Evolutionary conservation across 352 stramenopile genomes (phyloP).

Genomic region (Pythium insidiosum): DNA sequence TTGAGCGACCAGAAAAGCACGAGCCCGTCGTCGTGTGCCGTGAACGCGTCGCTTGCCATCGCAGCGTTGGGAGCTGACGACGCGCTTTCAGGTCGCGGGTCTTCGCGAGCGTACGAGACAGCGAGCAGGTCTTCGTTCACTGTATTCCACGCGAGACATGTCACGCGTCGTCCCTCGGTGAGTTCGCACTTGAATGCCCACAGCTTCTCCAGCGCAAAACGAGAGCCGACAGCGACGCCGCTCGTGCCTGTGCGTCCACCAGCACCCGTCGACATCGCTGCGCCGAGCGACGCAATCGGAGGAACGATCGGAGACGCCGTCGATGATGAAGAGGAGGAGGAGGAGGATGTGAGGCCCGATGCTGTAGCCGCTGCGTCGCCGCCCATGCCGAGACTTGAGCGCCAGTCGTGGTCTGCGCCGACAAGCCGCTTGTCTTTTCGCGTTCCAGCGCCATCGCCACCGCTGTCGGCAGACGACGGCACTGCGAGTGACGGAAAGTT

Average conservation of each 20-base stretch:
- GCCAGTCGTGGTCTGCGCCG: slow-evolving; percentile 10
- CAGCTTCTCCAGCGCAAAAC: slow-evolving; percentile 63
- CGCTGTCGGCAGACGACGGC: not conserved
- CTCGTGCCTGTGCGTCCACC: slow-evolving; percentile 8
- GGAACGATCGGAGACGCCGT: slow-evolving; percentile 3
- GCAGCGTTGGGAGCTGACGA: slow-evolving; percentile 1
- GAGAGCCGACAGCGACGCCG: no score
- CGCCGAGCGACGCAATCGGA: slow-evolving; percentile 1
- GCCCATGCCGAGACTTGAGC: slow-evolving; percentile 6
- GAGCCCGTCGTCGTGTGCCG: slow-evolving; percentile 26
- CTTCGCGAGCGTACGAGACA: slow-evolving; percentile 68
- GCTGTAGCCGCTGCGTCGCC: not conserved
- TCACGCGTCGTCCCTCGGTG: slow-evolving; percentile 46
- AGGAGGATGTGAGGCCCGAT: not conserved
- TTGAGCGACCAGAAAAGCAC: slow-evolving; percentile 93
- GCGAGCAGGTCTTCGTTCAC: slow-evolving; percentile 87
- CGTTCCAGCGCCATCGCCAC: not conserved
- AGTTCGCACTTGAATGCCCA: slow-evolving; percentile 71
- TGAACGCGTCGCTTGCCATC: not conserved
- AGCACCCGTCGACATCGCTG: not conserved
- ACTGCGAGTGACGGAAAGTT: slow-evolving; percentile 46
- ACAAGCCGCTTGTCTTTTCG: not conserved
- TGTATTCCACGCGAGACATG: slow-evolving; percentile 81
- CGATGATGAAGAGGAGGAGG: not conserved
- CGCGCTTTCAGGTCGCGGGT: slow-evolving; percentile 2